Base-by-base conservation (phyloP, 495 filamentous ascomycete genomes). In the Choiromyces venosus region DNA sequence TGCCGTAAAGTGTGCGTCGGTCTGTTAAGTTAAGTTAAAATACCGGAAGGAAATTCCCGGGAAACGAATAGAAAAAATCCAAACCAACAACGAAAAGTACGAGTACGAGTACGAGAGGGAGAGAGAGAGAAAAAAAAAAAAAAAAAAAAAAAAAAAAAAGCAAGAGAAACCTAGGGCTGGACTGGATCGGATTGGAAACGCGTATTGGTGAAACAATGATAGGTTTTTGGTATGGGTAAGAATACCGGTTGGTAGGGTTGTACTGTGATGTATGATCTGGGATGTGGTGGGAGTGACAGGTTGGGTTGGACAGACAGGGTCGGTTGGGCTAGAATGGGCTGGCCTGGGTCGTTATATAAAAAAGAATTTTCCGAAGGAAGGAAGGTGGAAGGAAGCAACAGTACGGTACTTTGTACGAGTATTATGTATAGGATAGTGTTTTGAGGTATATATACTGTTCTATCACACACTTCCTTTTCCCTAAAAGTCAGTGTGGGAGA, bases 161-260 rank as follows among this genome's bases (percentile, higher is more conserved):
- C 4, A 2, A 3, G 52, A 33, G 52, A 61, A 18, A 61, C 25
- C 4, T 14, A 29, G 52, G 61, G 52, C 35, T 65, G n/a, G 52
- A 29, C 29, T 35, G 61, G 37, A 39, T 68, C n/a, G 65, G 56
- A 69, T 38, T 68, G 61, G 66, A 56, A 56, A 61, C 36, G 38
- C n/a, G 56, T 72, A 66, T 69, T 69, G 52, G 52, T 61, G 52
- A 61, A 61, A 61, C 52, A 61, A 61, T 33, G 52, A 29, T 29
- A 29, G 52, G n/a, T 29, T 56, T n/a, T 56, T 56, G 52, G 52
- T 56, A 29, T n/a, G 46, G 52, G 52, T 33, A 33, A 61, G 52
- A 61, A 33, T 33, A 61, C 12, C 52, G 52, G 46, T 33, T 61
- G 52, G 52, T 16, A 16, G 10, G 6, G 44, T 9, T n/a, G 21